Evolutionary conservation across 2,329 filamentous ascomycete species (phyloP), one percentile per base, ranked within the genome.

Genomic region (Alternaria viburni): DNA sequence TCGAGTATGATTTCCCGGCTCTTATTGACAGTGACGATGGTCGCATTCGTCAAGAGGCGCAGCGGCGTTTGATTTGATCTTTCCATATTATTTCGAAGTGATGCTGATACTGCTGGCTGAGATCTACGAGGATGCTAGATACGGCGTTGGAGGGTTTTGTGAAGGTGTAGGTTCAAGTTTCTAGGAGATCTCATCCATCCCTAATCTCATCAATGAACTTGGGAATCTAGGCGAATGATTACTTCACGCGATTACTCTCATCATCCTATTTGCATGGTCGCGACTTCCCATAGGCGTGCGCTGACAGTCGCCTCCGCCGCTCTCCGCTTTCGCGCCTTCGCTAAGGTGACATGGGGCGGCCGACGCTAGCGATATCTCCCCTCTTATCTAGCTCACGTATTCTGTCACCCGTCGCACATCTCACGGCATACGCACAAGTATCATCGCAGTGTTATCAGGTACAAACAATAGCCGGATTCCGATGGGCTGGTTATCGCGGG

Each of bases 1-100:
- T 86, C 79, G 5, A 80, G 71, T 59, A 85, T 81, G 54, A 87
- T 80, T 36, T 82, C 79, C 19, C 83, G 79, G 15, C 68, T 65
- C 26, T 76, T 52, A 67, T 86, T 84, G 66, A 87, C 77, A 0
- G 85, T 87, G 66, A 87, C 82, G 61, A 87, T 83, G 3, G 84
- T 86, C 9, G 82, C 84, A 67, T 86, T 76, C 1, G 77, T 80
- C 65, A 86, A 85, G 0, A 87, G 74, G 71, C 61, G 50, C 12
- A 41, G 28, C 13, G 21, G 19, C 10, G 11, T 13, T 17, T 21
- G 17, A 15, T 5, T 45, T n/a, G 25, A 9, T 11, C 15, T 15
- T 26, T 5, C 15, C 45, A 61, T 57, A 0, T 11, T 44, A 17
- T 6, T 43, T 23, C 28, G 9, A 13, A 9, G 12, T 15, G 6